A percentile compares a stretch with the other conserved stretches of the same genome.
These are phyloP conservation scores for Pseudozyma tsukubaensis DNA, from an alignment of 1,284 basidiomycete genomes.

Conservation along the genomic window DNA sequence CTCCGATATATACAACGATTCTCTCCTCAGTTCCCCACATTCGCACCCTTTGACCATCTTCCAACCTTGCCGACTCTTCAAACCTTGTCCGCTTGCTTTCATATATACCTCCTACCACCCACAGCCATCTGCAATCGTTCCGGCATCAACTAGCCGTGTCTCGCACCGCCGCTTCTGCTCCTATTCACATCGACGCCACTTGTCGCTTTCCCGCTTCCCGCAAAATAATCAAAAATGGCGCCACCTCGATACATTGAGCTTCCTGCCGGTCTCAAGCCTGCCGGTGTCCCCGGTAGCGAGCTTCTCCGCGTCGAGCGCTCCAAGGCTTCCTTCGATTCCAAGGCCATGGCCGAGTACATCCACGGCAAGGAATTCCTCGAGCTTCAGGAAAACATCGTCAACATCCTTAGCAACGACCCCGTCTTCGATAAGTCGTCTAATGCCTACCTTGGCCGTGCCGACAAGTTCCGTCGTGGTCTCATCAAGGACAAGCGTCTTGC, in stretches of 20 bases:
- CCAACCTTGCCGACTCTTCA: neutral
- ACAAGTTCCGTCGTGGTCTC: constrained; percentile 67
- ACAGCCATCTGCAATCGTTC: neutral
- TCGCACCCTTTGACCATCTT: neutral
- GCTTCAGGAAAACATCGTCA: constrained; percentile 72
- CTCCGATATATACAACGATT: constrained; percentile 15
- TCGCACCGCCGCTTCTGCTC: neutral
- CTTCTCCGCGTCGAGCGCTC: constrained; percentile 58
- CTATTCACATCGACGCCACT: neutral
- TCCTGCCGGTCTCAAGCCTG: constrained; percentile 60
- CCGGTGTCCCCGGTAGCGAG: constrained; percentile 55
- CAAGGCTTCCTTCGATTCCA: constrained; percentile 61
- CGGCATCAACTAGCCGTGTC: neutral
- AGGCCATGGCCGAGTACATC: constrained; percentile 60
- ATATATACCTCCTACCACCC: neutral
- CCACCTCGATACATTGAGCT: constrained; percentile 48
- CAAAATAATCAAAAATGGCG: constrained; percentile 22
- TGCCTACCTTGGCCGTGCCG: constrained; percentile 70
- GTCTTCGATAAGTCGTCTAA: constrained; percentile 76
- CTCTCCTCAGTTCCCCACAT: neutral
- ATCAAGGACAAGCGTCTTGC: constrained; percentile 68
- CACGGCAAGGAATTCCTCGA: constrained; percentile 59
- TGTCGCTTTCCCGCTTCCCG: neutral
- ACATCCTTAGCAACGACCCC: constrained; percentile 74
- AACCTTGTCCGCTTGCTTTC: neutral